A percentile compares a stretch with the other conserved stretches of the same genome.
phyloP scores from a whole-genome alignment of 2,329 filamentous ascomycete genomes.

The Epichloe coenophiala region DNA sequence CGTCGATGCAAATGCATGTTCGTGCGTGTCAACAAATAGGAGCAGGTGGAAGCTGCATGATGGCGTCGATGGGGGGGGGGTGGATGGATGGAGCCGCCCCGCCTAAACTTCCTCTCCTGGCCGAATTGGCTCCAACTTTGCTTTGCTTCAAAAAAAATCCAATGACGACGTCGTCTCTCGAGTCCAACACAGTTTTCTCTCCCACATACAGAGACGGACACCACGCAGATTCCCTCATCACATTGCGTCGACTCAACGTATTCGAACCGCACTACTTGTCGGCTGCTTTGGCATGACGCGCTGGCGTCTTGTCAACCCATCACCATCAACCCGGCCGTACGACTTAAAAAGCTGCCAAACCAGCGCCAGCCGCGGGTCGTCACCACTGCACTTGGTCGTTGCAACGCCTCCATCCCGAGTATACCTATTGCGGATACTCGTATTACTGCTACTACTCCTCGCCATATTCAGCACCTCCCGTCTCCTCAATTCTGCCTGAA shows the following conservation, averaged over 20 bases:
- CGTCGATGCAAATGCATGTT: too few relatives aligned
- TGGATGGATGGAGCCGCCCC: conserved; percentile 2
- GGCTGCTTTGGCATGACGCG: neutral
- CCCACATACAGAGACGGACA: neutral
- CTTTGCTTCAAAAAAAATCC: neutral
- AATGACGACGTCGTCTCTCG: neutral
- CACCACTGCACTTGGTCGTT: neutral
- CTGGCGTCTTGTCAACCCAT: neutral
- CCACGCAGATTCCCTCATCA: too few relatives aligned
- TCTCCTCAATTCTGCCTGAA: neutral
- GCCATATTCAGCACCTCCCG: neutral
- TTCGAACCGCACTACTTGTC: neutral
- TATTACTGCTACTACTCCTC: neutral
- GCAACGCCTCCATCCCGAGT: neutral
- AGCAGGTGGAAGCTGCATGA: too few relatives aligned
- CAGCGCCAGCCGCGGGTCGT: neutral
- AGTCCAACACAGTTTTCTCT: neutral
- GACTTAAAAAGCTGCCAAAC: neutral
- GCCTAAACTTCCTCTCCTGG: conserved; percentile 2
- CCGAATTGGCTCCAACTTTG: conserved; percentile 2
- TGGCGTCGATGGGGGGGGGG: too few relatives aligned
- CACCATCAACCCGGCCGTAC: conserved; percentile 1
- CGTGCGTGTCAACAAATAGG: too few relatives aligned
- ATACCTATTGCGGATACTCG: neutral
- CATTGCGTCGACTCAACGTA: neutral